These are phyloP conservation scores for Tetrapisispora fleetii DNA, from an alignment of 805 yeast species.

Conservation along the genomic window DNA sequence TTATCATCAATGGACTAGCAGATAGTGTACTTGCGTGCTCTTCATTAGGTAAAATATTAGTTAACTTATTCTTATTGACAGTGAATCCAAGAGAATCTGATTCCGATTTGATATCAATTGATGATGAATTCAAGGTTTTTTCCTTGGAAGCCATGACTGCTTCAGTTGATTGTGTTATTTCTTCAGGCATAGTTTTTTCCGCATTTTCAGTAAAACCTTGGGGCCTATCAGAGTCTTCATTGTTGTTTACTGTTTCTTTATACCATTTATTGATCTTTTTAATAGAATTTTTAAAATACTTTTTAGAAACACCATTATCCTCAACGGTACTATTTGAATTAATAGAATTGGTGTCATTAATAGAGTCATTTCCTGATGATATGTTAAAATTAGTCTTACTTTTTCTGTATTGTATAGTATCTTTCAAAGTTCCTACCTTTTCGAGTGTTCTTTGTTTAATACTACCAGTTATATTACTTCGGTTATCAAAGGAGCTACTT, in stretches of 20 bases:
- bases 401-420: constrained; percentile 17
- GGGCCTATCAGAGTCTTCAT: constrained; percentile 1
- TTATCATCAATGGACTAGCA: constrained; percentile 22
- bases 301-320: constrained; percentile 27
- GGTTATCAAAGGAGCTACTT: not conserved
- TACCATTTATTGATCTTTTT: constrained; percentile 65
- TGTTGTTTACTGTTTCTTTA: constrained; percentile 23
- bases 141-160: not conserved
- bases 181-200: too few species aligned
- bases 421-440: constrained; percentile 13
- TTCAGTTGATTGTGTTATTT: not conserved
- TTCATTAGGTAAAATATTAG: not conserved
- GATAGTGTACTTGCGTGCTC: not conserved
- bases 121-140: too few species aligned
- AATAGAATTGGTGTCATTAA: constrained; percentile 13
- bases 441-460: constrained; percentile 12
- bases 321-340: constrained; percentile 12
- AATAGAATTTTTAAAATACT: constrained; percentile 37
- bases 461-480: constrained; percentile 2
- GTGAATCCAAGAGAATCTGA: not conserved
- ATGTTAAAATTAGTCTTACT: not conserved
- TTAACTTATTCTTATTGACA: not conserved
- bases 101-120: not conserved
- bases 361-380: constrained; percentile 4
- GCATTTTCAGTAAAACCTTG: not conserved